phyloP scores from a whole-genome alignment of 2,329 filamentous ascomycete genomes.

The Cercospora citrullina region DNA sequence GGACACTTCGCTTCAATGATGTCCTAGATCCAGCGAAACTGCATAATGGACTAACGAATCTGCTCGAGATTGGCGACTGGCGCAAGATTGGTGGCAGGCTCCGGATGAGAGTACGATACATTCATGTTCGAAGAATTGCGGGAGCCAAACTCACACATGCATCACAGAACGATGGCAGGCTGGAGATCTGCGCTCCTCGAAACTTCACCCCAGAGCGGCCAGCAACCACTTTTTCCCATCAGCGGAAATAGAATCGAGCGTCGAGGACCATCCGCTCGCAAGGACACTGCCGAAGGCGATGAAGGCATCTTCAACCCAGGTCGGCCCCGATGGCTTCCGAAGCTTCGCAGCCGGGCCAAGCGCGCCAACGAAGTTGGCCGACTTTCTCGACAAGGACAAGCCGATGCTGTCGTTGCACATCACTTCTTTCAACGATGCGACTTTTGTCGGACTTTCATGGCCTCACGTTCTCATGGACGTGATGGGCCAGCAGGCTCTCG shows the following conservation, averaged over 20 bases:
- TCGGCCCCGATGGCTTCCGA: not conserved
- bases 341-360: not conserved
- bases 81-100: not conserved
- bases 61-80: conserved; percentile 11
- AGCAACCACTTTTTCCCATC: no score
- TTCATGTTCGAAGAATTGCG: no score
- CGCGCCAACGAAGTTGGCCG: not conserved
- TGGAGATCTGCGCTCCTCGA: no score
- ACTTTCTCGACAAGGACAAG: not conserved
- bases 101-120: not conserved
- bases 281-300: not conserved
- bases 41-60: conserved; percentile 29
- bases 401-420: not conserved
- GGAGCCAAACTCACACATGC: no score
- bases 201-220: no score
- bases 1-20: conserved; percentile 22
- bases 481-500: not conserved
- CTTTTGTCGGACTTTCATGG: not conserved
- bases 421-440: not conserved
- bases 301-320: not conserved
- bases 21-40: conserved; percentile 17
- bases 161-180: no score
- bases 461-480: not conserved
- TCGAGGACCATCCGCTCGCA: not conserved
- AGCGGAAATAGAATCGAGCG: no score